Evolutionary conservation across 2,329 filamentous ascomycete genomes (phyloP).

Genomic region (Claviceps capensis): DNA sequence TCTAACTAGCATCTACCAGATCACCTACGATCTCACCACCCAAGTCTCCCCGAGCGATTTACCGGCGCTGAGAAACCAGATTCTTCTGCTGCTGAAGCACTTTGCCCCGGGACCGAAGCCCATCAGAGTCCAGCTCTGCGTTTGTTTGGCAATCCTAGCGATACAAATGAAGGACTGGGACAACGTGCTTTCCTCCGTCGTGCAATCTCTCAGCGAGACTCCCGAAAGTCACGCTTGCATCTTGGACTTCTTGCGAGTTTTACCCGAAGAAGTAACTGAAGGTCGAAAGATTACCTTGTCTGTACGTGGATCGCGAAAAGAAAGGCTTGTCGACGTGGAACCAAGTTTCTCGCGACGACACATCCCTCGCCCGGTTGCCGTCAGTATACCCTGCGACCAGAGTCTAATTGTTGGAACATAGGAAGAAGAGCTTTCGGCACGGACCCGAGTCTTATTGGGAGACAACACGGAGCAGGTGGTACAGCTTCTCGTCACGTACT

Average conservation of each 20-base stretch:
- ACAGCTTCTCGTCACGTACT: slow-evolving; percentile 75
- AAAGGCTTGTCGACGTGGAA: slow-evolving; percentile 28
- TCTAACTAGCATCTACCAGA: slow-evolving; percentile 38
- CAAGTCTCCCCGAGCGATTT: slow-evolving; percentile 70
- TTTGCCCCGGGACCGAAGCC: slow-evolving; percentile 74
- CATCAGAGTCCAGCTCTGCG: slow-evolving; percentile 82
- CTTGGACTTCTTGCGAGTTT: slow-evolving; percentile 88
- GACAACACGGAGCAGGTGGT: slow-evolving; percentile 85
- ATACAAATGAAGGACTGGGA: slow-evolving; percentile 97
- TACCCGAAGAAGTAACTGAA: slow-evolving; percentile 97
- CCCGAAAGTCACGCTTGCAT: slow-evolving; percentile 73
- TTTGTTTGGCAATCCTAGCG: slow-evolving; percentile 85
- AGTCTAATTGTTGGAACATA: slow-evolving; percentile 38
- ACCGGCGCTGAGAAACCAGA: slow-evolving; percentile 65
- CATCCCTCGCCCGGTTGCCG: slow-evolving; percentile 19
- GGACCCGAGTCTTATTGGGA: slow-evolving; percentile 79
- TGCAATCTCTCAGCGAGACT: slow-evolving; percentile 62
- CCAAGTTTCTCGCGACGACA: slow-evolving; percentile 18
- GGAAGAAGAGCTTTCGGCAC: slow-evolving; percentile 85
- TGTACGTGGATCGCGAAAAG: slow-evolving; percentile 64
- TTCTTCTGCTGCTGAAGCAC: slow-evolving; percentile 66
- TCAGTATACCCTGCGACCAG: slow-evolving; percentile 15
- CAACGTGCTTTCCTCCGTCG: slow-evolving; percentile 73
- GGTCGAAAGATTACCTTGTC: slow-evolving; percentile 98
- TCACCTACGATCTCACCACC: slow-evolving; percentile 80